phyloP scores from a whole-genome alignment of 176 grass and related monocot genomes.

The Puya raimondii region DNA sequence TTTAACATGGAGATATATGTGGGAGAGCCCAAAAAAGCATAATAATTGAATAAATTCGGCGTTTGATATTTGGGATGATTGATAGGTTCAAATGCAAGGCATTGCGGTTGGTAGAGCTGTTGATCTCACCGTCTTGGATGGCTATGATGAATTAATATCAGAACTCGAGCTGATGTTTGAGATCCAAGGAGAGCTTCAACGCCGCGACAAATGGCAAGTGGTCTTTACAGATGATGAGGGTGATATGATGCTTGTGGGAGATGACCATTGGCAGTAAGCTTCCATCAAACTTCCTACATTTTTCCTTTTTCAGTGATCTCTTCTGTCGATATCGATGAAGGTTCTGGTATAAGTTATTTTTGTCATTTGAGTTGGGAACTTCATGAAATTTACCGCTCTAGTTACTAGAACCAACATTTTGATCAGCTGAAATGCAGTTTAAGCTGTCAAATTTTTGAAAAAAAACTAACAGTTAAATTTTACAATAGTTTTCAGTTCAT shows the following conservation, averaged over 20 bases:
- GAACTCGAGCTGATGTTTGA: slow-evolving; percentile 79
- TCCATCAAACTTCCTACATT: slow-evolving; percentile 5
- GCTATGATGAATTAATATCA: slow-evolving; percentile 41
- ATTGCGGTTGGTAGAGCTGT: slow-evolving; percentile 67
- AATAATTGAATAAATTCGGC: neutral
- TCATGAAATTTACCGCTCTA: no score
- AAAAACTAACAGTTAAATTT: no score
- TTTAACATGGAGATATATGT: no score
- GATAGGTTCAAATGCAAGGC: slow-evolving; percentile 89
- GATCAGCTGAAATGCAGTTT: no score
- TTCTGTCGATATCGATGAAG: neutral
- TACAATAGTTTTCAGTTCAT: no score
- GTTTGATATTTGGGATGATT: neutral
- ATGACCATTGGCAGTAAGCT: slow-evolving; percentile 69
- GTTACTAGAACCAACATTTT: no score
- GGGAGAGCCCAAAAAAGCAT: no score
- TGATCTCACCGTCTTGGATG: slow-evolving; percentile 50
- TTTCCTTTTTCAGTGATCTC: neutral
- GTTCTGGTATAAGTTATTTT: neutral
- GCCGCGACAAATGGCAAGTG: slow-evolving; percentile 55
- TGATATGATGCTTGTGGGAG: slow-evolving; percentile 51
- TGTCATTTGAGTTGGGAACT: no score
- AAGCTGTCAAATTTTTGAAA: no score
- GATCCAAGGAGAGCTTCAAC: slow-evolving; percentile 55
- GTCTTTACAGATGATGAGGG: slow-evolving; percentile 59